Base-by-base conservation (phyloP, 2,329 filamentous ascomycete species). In the Reticulascus tulasneorum region DNA sequence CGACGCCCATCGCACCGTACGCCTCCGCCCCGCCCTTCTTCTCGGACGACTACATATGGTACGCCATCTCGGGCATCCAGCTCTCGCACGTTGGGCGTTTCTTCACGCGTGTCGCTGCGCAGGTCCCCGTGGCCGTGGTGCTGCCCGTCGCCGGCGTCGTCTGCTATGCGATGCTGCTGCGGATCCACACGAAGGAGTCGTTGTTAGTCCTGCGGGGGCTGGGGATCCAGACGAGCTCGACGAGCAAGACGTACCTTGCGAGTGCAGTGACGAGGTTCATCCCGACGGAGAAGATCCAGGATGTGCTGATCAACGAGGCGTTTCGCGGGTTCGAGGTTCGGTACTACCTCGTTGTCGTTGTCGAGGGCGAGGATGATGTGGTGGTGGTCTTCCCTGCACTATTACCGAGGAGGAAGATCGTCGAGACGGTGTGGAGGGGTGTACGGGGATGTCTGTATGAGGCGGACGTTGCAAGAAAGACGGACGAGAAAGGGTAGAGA, bases 381-480 rank as follows among this genome's bases (percentile, higher is more conserved):
- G 86, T 97, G 0, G 91, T 98, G n/a, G 89, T 97, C 4, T 98
- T 98, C 58, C 91, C 91, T 4, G 75, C 75, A 38, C 62, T 95
- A 47, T 57, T 96, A 44, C 93, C 93, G 0, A 66, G 79, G 39
- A 69, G 86, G 37, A 71, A 68, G 31, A 83, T 94, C 37, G 70
- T 97, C 19, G 89, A 96, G 66, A 75, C 79, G 48, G 91, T 97
- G 3, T 97, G 93, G 93, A 80, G 88, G 50, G 91, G 89, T 1
- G 79, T 84, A 4, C 77, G 86, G 48, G 80, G 77, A 38, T 95
- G 90, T 62, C 66, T 98, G 42, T 94, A 89, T 58, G 88, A 86
- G 55, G 70, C 69, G 5, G 50, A 53, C 16, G 45, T 51, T 12
- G 30, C 26, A 7, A 29, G 37, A 16, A 42, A 33, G 30, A 27